A percentile compares a stretch with the other conserved stretches of the same genome.
phyloP scores from a whole-genome alignment of 768 basidiomycete species.

The Mycena filopes region DNA sequence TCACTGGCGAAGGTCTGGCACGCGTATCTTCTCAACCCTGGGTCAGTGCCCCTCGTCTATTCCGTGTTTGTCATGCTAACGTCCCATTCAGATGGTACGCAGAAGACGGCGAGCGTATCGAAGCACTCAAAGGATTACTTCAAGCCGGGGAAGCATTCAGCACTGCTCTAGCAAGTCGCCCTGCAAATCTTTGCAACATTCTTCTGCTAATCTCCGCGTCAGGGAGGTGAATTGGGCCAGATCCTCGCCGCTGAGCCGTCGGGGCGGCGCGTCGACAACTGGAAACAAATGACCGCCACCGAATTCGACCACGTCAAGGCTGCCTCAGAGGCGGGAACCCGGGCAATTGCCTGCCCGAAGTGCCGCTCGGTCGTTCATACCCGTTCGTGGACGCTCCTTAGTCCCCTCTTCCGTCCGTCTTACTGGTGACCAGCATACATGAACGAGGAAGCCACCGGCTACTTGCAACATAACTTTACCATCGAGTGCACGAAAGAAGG shows the following conservation, averaged over 20 bases:
- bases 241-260: conserved; percentile 23
- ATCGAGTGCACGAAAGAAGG: conserved; percentile 40
- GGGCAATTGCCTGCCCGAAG: conserved; percentile 42
- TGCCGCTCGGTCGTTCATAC: conserved; percentile 37
- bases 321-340: conserved; percentile 22
- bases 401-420: not conserved
- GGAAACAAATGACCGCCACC: conserved; percentile 32
- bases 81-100: conserved; percentile 41
- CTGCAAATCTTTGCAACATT: not conserved
- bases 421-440: conserved; percentile 48
- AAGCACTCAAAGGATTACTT: conserved; percentile 33
- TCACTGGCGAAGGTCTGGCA: conserved; percentile 45
- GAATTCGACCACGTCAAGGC: conserved; percentile 36
- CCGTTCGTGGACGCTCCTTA: conserved; percentile 36
- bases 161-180: conserved; percentile 31
- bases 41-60: conserved; percentile 25
- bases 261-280: conserved; percentile 28
- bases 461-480: conserved; percentile 55
- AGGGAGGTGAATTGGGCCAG: conserved; percentile 11
- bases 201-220: not conserved
- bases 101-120: conserved; percentile 44
- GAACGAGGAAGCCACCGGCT: conserved; percentile 55
- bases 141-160: conserved; percentile 35
- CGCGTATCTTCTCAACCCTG: conserved; percentile 45
- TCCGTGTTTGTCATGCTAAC: not conserved